phyloP scores from a whole-genome alignment of 371 early-diverging fungal species.

The Mucor sp. region DNA sequence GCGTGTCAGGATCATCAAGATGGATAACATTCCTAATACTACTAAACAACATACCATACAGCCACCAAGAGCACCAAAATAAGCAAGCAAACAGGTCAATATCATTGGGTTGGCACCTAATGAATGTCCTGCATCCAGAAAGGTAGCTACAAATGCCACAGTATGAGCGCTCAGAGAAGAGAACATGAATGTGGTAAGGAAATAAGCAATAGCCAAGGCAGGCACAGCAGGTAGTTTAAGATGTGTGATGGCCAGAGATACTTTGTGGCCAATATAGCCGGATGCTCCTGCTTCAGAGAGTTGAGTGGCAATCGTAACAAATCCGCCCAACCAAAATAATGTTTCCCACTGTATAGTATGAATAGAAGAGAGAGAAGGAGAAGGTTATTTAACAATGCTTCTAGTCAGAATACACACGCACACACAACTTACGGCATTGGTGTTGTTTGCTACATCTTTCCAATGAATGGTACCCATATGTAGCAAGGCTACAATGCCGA shows the following conservation, averaged over 20 bases:
- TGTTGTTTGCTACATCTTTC: conserved; percentile 71
- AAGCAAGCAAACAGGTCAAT: conserved; percentile 60
- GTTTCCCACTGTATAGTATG: conserved; percentile 68
- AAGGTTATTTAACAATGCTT: neutral
- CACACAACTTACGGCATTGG: conserved; percentile 55
- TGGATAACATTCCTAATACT: no score
- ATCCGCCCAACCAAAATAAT: conserved; percentile 80
- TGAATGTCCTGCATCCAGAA: conserved; percentile 71
- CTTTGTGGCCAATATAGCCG: conserved; percentile 58
- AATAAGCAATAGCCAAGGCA: conserved; percentile 65
- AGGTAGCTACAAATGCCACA: conserved; percentile 73
- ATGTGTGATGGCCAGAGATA: conserved; percentile 44
- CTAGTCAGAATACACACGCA: neutral
- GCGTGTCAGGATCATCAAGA: no score
- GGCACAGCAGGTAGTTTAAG: conserved; percentile 42
- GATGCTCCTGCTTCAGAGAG: conserved; percentile 70
- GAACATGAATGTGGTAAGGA: conserved; percentile 73
- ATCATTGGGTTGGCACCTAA: conserved; percentile 63
- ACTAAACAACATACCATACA: conserved; percentile 54
- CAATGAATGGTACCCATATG: conserved; percentile 64
- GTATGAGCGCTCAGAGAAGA: conserved; percentile 69
- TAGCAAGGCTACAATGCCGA: conserved; percentile 61
- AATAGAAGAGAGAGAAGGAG: neutral
- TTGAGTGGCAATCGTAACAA: conserved; percentile 78
- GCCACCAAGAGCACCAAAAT: conserved; percentile 68